phyloP scores from a whole-genome alignment of 371 early-diverging fungal species.

The Apophysomyces trapeziformis region DNA sequence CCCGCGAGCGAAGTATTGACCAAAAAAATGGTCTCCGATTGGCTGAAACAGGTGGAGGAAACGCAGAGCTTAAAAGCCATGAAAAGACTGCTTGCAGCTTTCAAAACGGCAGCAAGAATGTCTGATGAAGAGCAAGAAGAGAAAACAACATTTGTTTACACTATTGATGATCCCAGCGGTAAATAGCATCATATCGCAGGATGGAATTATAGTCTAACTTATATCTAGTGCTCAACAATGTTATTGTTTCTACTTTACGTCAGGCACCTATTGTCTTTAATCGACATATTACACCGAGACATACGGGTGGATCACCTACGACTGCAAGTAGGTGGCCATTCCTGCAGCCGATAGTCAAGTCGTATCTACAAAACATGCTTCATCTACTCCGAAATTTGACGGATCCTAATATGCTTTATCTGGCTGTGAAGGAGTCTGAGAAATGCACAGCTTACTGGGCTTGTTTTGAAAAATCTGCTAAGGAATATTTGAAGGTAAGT shows the following conservation, averaged over 20 bases:
- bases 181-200: slow-evolving; percentile 8
- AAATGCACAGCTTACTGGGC: slow-evolving; percentile 74
- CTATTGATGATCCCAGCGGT: slow-evolving; percentile 69
- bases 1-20: slow-evolving; percentile 53
- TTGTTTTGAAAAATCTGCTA: slow-evolving; percentile 79
- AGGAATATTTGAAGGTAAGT: slow-evolving; percentile 77
- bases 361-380: slow-evolving; percentile 73
- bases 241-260: slow-evolving; percentile 68
- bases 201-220: neutral
- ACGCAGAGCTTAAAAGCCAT: slow-evolving; percentile 43
- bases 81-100: slow-evolving; percentile 77
- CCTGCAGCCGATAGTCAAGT: slow-evolving; percentile 76
- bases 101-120: slow-evolving; percentile 81
- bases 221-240: slow-evolving; percentile 75
- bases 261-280: slow-evolving; percentile 60
- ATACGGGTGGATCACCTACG: slow-evolving; percentile 45
- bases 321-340: slow-evolving; percentile 71
- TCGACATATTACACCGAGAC: slow-evolving; percentile 58
- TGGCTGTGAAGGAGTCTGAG: slow-evolving; percentile 81
- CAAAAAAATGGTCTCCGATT: slow-evolving; percentile 68
- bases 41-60: slow-evolving; percentile 68
- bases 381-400: slow-evolving; percentile 78
- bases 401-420: slow-evolving; percentile 80
- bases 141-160: slow-evolving; percentile 56
- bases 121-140: slow-evolving; percentile 69